A percentile compares a stretch with the other conserved stretches of the same genome.
phyloP scores from a whole-genome alignment of 768 basidiomycete species.

The Leccinum disarticulatum region DNA sequence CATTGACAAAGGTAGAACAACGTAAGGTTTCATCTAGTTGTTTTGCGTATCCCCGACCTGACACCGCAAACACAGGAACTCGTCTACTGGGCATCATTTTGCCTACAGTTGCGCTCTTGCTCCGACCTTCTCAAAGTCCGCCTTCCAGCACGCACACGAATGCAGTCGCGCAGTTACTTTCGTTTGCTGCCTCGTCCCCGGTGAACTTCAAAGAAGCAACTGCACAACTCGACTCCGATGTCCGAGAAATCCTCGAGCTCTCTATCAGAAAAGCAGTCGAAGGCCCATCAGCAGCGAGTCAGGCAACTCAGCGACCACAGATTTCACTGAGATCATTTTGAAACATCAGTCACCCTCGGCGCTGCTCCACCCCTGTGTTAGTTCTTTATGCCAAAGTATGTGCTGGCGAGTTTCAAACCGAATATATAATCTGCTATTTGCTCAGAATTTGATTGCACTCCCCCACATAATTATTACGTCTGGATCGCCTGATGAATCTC shows the following conservation, averaged over 20 bases:
- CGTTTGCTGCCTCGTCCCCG: conserved; percentile 70
- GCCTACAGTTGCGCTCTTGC: conserved; percentile 70
- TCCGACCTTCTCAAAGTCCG: conserved; percentile 50
- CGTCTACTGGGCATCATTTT: conserved; percentile 69
- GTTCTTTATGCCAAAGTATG: conserved; percentile 6
- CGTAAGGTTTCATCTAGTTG: conserved; percentile 45
- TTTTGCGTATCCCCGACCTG: conserved; percentile 7
- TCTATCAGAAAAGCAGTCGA: conserved; percentile 77
- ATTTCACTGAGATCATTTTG: conserved; percentile 76
- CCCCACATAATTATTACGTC: not conserved
- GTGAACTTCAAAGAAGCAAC: conserved; percentile 84
- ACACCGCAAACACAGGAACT: conserved; percentile 46
- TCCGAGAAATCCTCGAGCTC: conserved; percentile 66
- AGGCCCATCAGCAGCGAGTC: conserved; percentile 35
- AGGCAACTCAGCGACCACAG: conserved; percentile 60
- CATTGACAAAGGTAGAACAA: conserved; percentile 53
- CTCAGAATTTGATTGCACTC: not conserved
- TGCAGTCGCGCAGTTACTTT: conserved; percentile 65
- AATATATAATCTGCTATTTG: not conserved
- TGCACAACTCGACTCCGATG: conserved; percentile 55
- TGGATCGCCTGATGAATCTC: not conserved
- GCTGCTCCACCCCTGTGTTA: not conserved
- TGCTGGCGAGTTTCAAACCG: not conserved
- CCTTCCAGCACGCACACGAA: conserved; percentile 51
- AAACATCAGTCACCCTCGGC: conserved; percentile 3